phyloP scores from a whole-genome alignment of 371 early-diverging fungal genomes.

The Mucor racemosus region DNA sequence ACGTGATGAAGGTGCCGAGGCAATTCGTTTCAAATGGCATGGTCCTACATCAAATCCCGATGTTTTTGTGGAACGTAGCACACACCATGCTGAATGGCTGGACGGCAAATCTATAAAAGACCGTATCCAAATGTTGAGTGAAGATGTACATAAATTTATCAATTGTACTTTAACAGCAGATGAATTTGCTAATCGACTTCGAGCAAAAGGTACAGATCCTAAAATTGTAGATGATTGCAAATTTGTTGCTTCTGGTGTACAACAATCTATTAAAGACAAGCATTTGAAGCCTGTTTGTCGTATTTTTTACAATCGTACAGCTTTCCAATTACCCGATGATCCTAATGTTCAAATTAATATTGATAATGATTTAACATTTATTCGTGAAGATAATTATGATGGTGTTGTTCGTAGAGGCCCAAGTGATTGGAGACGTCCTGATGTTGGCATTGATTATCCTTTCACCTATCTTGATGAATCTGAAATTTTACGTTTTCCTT shows the following conservation, averaged over 20 bases:
- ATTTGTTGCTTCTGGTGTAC: slow-evolving; percentile 82
- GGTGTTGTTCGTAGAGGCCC: slow-evolving; percentile 64
- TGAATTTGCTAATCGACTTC: slow-evolving; percentile 72
- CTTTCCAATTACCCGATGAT: slow-evolving; percentile 97
- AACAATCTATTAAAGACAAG: slow-evolving; percentile 75
- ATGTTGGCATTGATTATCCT: slow-evolving; percentile 88
- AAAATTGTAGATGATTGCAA: slow-evolving; percentile 76
- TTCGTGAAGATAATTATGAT: slow-evolving; percentile 91
- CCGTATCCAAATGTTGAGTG: slow-evolving; percentile 89
- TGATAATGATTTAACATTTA: slow-evolving; percentile 97
- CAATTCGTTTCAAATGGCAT: slow-evolving; percentile 94
- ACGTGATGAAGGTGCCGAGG: slow-evolving; percentile 93
- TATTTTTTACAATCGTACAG: slow-evolving; percentile 97
- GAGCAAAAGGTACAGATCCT: slow-evolving; percentile 73
- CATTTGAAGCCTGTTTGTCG: slow-evolving; percentile 79
- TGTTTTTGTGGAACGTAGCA: slow-evolving; percentile 96
- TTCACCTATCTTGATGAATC: slow-evolving; percentile 79
- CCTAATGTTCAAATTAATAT: slow-evolving; percentile 93
- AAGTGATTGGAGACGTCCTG: slow-evolving; percentile 90
- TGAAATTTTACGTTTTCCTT: slow-evolving; percentile 93
- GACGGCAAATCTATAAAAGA: slow-evolving; percentile 91
- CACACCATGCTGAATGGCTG: slow-evolving; percentile 95
- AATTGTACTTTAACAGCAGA: slow-evolving; percentile 79
- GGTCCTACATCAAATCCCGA: slow-evolving; percentile 44
- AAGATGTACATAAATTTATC: slow-evolving; percentile 85